Evolutionary conservation across 306 rosid species (phyloP).

Genomic region (Cucumis cinereus): DNA sequence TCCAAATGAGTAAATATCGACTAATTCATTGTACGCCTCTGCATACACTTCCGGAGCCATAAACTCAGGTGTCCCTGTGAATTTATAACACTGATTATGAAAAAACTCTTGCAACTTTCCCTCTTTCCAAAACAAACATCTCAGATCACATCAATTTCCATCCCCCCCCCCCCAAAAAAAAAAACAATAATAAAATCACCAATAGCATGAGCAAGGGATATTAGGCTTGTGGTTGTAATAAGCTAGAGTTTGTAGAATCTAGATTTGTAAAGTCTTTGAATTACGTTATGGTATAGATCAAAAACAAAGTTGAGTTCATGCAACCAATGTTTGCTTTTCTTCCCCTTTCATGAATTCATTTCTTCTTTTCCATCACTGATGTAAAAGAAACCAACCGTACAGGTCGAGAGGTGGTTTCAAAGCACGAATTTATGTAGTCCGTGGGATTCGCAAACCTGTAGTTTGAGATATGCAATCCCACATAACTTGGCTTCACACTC

Average conservation of each 20-base stretch:
- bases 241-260: not conserved
- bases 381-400: not conserved
- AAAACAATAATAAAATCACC: not conserved
- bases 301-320: not conserved
- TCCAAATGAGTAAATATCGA: constrained; percentile 91
- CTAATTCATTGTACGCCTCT: constrained; percentile 84
- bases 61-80: constrained; percentile 85
- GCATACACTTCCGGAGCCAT: constrained; percentile 98
- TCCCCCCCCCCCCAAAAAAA: not conserved
- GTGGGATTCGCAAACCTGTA: not conserved
- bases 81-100: not conserved
- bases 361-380: not conserved
- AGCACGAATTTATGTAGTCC: not conserved
- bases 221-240: not conserved
- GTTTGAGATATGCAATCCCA: not conserved
- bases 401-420: not conserved
- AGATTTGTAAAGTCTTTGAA: not conserved
- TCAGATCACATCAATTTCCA: not conserved
- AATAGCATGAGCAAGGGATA: not conserved
- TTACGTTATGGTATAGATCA: not conserved
- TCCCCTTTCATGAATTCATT: not conserved
- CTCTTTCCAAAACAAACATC: not conserved
- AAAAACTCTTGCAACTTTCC: not conserved
- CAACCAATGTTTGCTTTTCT: not conserved
- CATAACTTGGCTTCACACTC: not conserved